phyloP scores from a whole-genome alignment of 257 asterid species.

The Vinca minor region DNA sequence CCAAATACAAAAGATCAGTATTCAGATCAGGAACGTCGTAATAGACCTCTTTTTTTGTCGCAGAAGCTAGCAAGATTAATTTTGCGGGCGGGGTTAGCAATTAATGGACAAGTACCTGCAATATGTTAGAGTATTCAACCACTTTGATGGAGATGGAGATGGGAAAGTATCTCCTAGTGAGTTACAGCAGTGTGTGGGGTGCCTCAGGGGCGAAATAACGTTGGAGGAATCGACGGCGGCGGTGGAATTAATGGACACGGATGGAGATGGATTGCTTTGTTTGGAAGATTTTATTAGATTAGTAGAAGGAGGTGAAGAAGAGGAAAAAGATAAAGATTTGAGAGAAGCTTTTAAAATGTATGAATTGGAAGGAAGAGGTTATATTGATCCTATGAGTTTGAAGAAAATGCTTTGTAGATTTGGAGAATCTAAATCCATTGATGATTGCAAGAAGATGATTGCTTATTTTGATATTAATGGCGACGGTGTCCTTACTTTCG shows the following conservation, averaged over 20 bases:
- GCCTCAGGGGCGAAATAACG: conserved; percentile 26
- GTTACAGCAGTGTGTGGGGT: conserved; percentile 17
- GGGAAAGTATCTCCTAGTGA: conserved; percentile 30
- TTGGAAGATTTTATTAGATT: conserved; percentile 46
- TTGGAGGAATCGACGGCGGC: conserved; percentile 37
- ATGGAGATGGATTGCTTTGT: conserved; percentile 48
- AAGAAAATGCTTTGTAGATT: conserved; percentile 45
- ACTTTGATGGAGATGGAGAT: conserved; percentile 28
- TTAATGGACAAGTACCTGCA: conserved; percentile 21
- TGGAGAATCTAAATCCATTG: conserved; percentile 45
- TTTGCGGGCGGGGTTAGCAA: no score
- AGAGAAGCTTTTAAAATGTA: conserved; percentile 55
- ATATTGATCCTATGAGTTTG: conserved; percentile 54
- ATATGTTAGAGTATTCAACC: conserved; percentile 25
- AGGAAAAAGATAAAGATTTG: conserved; percentile 40
- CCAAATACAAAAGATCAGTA: no score
- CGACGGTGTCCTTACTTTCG: conserved; percentile 51
- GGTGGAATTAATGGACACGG: conserved; percentile 32
- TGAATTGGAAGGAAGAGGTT: conserved; percentile 42
- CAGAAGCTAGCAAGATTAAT: no score
- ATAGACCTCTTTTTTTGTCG: no score
- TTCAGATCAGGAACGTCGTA: no score
- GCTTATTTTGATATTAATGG: conserved; percentile 51
- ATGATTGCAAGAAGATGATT: conserved; percentile 48
- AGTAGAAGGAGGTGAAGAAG: conserved; percentile 46